Base-by-base conservation (phyloP, 2,329 filamentous ascomycete genomes). In the Achaetomium macrosporum region DNA sequence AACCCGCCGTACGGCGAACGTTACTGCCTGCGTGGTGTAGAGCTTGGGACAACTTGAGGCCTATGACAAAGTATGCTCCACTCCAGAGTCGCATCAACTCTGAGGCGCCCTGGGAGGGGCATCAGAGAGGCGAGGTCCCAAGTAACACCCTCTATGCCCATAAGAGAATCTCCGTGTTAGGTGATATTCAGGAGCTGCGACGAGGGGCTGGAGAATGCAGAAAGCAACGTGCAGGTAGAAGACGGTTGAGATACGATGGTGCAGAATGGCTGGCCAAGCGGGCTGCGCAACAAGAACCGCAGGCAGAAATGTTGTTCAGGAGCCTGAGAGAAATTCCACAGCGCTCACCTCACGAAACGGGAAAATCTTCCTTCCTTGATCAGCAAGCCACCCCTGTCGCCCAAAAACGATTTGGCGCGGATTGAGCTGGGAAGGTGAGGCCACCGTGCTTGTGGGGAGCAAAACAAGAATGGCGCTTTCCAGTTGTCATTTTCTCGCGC, bases 1-100 rank as follows among this genome's bases (percentile, higher is more conserved):
- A 82, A 82, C 71, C 53, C 46, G 50, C 56, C 54, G 56, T 55
- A 45, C 51, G 53, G 53, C 53, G 41, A 42, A 52, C 33, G 47
- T 7, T 40, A 25, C 41, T 49, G 31, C 45, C 44, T 30, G 35
- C 41, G 48, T 33, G 20, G 30, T 31, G 44, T 35, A 15, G 36
- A 49, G 39, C 25, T 16, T 19, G 16, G 16, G 30, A 17, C 15
- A 37, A 37, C 13, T 16, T 8, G 39, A 46, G n/a, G 42, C 36
- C 42, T 42, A 31, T n/a, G 47, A 42, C 17, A 50, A n/a, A 25
- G 16, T 39, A 19, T n/a, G 43, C 42, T 37, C 42, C 47, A 43
- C 52, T 50, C 43, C 17, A 17, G 30, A 42, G 42, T 25, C 47
- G 42, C 29, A 36, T 42, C 36, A 42, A 50, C 37, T 37, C 19